Evolutionary conservation across 1,139 yeast genomes (phyloP).

Genomic region (Debaryomyces subglobosus): DNA sequence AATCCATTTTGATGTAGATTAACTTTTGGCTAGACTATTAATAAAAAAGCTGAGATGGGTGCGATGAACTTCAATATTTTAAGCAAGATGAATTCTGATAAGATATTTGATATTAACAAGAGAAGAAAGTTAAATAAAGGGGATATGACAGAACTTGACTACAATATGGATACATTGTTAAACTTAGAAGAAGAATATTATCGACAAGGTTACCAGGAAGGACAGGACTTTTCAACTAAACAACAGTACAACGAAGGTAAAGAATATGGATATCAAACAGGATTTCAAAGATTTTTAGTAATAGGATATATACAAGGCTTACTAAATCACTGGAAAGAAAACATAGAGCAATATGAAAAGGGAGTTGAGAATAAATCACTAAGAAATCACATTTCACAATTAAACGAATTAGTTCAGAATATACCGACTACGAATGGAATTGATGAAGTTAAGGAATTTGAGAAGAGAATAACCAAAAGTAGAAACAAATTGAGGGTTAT

Average conservation of each 20-base stretch:
- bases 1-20: conserved; percentile 7
- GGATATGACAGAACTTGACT: conserved; percentile 18
- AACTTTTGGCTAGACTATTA: background rate
- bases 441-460: conserved; percentile 51
- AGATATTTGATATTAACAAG: background rate
- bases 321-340: conserved; percentile 38
- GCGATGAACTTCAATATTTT: conserved; percentile 2
- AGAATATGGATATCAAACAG: conserved; percentile 79
- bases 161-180: conserved; percentile 52
- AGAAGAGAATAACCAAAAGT: conserved; percentile 45
- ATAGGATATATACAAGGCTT: conserved; percentile 68
- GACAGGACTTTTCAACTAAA: conserved; percentile 45
- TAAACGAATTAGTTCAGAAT: conserved; percentile 24
- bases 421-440: conserved; percentile 46
- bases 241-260: conserved; percentile 65
- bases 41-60: conserved; percentile 1
- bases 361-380: conserved; percentile 16
- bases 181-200: conserved; percentile 61
- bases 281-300: conserved; percentile 67
- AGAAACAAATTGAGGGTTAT: conserved; percentile 57
- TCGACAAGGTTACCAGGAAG: conserved; percentile 62
- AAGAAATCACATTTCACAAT: conserved; percentile 32
- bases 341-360: conserved; percentile 20
- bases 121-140: conserved; percentile 9
- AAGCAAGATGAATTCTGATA: background rate